phyloP scores from a whole-genome alignment of 2,329 filamentous ascomycete species.

The Aspergillus flavus region DNA sequence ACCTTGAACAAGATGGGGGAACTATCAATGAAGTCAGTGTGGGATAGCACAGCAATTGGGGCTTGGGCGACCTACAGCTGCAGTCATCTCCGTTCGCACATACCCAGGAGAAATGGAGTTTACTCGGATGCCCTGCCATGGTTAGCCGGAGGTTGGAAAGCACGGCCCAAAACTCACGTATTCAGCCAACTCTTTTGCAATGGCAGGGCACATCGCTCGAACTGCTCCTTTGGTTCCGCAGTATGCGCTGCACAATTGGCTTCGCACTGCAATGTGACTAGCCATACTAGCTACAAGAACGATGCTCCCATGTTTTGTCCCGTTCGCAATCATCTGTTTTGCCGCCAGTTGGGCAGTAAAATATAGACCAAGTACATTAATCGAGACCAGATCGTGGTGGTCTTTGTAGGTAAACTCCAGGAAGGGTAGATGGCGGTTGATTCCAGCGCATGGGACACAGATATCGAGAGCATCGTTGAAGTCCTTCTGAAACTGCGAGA shows the following conservation, averaged over 20 bases:
- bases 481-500: neutral
- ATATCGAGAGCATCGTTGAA: neutral
- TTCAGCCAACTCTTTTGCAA: neutral
- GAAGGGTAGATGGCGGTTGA: neutral
- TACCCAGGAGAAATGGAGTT: neutral
- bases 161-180: neutral
- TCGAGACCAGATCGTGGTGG: neutral
- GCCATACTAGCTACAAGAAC: slow-evolving; percentile 59
- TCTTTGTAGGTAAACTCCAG: neutral
- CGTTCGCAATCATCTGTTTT: neutral
- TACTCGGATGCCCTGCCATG: neutral
- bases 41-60: neutral
- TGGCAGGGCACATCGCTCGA: neutral
- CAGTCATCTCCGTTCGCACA: neutral
- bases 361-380: neutral
- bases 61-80: neutral
- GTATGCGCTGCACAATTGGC: slow-evolving; percentile 52
- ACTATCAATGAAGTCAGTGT: neutral
- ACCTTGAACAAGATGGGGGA: neutral
- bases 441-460: neutral
- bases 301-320: slow-evolving; percentile 55
- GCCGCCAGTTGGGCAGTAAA: neutral
- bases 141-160: neutral
- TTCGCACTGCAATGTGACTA: slow-evolving; percentile 54
- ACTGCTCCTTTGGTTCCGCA: neutral